A percentile compares a stretch with the other conserved stretches of the same genome.
These are phyloP conservation scores for Phyllosticta citriasiana DNA, from an alignment of 2,329 filamentous ascomycete species.

Conservation along the genomic window DNA sequence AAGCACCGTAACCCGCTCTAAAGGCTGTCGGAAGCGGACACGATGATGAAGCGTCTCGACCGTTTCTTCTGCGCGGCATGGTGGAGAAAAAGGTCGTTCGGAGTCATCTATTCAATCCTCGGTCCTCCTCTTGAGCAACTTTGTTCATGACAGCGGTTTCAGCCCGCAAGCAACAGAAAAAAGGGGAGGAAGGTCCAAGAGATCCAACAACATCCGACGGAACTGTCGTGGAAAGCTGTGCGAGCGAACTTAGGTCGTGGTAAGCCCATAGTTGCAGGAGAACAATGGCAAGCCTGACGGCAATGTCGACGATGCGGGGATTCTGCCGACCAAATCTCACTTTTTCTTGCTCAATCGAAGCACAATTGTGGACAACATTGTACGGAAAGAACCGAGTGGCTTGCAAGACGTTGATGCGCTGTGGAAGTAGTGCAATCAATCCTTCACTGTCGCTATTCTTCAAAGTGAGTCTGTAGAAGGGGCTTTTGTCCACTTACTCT, in stretches of 20 bases:
- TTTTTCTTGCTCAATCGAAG: not conserved
- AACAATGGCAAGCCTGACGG: not conserved
- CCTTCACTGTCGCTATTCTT: not conserved
- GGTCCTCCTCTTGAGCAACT: not conserved
- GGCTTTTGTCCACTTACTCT: not conserved
- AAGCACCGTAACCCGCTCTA: not conserved
- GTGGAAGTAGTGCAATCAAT: not conserved
- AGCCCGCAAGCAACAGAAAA: not conserved
- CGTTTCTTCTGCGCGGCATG: not conserved
- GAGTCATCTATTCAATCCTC: not conserved
- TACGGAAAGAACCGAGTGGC: not conserved
- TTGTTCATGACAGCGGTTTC: not conserved
- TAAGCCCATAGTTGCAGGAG: not conserved
- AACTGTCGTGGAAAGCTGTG: not conserved
- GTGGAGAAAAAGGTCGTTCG: not conserved
- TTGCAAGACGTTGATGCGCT: not conserved
- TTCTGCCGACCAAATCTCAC: not conserved
- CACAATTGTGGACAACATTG: not conserved
- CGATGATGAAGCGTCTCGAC: not conserved
- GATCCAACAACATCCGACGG: not conserved
- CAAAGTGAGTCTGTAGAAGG: not conserved
- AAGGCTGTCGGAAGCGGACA: not conserved
- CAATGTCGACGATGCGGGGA: not conserved
- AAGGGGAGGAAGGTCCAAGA: not conserved
- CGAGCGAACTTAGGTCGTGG: not conserved